Conservation (phyloP, 2,329 filamentous ascomycete genomes). For the Alternaria rosae region DNA sequence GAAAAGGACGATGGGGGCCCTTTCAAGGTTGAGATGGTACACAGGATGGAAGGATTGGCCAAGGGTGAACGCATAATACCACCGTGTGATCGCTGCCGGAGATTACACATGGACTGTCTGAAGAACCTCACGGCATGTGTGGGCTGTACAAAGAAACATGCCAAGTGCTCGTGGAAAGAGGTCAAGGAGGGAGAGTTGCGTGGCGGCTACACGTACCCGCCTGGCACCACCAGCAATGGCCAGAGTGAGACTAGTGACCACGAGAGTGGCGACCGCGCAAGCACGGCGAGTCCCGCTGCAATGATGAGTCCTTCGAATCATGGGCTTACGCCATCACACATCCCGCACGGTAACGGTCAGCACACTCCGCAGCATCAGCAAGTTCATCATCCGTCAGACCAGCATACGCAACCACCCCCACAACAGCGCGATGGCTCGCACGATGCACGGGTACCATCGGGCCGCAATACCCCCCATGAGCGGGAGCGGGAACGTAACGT, state of each 20-base stretch:
- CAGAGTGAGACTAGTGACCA: slow-evolving; percentile 45
- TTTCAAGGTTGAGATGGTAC: slow-evolving; percentile 71
- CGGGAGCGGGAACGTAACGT: slow-evolving; percentile 31
- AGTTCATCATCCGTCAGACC: slow-evolving; percentile 7
- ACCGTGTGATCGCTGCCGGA: slow-evolving; percentile 82
- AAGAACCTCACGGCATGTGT: slow-evolving; percentile 88
- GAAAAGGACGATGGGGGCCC: slow-evolving; percentile 66
- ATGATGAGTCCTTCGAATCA: slow-evolving; percentile 37
- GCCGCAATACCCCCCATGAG: slow-evolving; percentile 34
- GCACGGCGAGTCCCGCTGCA: slow-evolving; percentile 38
- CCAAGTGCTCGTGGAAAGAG: slow-evolving; percentile 85
- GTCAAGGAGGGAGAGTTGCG: slow-evolving; percentile 75
- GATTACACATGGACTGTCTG: slow-evolving; percentile 80
- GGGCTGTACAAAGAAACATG: slow-evolving; percentile 89
- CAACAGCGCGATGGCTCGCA: slow-evolving; percentile 20
- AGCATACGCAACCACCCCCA: not conserved
- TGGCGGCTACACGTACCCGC: slow-evolving; percentile 33
- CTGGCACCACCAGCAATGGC: slow-evolving; percentile 33
- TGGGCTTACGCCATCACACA: slow-evolving; percentile 29
- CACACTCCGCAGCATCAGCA: slow-evolving; percentile 31
- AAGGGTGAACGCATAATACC: slow-evolving; percentile 80
- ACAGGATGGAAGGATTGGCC: slow-evolving; percentile 76
- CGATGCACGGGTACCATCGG: slow-evolving; percentile 24
- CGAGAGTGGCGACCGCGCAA: slow-evolving; percentile 37
- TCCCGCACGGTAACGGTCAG: slow-evolving; percentile 24